Evolutionary conservation across 1,284 basidiomycete species (phyloP).

Genomic region (Rhizoctonia solani): DNA sequence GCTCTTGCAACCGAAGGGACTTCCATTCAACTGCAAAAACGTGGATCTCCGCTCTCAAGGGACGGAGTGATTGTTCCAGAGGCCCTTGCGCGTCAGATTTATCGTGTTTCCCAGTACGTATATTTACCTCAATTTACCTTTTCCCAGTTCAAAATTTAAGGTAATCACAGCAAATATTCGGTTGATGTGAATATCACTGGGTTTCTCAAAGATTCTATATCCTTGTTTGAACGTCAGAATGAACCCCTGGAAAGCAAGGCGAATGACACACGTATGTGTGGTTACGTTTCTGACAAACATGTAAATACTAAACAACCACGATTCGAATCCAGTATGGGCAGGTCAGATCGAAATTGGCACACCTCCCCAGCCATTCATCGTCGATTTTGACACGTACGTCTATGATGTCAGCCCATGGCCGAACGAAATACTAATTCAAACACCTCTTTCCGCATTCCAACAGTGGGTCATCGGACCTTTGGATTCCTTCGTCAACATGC

Average conservation of each 20-base stretch:
- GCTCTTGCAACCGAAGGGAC: background rate
- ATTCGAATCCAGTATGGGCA: background rate
- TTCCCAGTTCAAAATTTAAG: background rate
- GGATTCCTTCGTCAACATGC: constrained; percentile 43
- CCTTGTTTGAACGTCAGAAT: background rate
- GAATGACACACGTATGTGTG: background rate
- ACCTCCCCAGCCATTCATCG: background rate
- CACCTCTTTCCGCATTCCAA: background rate
- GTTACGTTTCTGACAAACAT: background rate
- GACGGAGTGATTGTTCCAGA: background rate
- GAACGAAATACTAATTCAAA: too few relatives aligned
- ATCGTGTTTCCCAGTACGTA: background rate
- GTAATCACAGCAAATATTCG: constrained; percentile 1
- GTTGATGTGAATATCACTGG: background rate
- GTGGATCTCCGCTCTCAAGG: background rate
- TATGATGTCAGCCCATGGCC: too few relatives aligned
- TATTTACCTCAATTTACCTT: background rate
- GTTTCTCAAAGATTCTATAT: background rate
- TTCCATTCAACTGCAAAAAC: background rate
- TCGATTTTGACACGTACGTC: constrained; percentile 28
- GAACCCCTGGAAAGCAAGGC: background rate
- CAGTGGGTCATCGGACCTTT: constrained; percentile 42
- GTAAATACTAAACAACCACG: background rate
- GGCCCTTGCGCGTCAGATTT: background rate
- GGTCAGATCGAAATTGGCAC: constrained; percentile 6